Evolutionary conservation across 129 eudicot species (phyloP), one percentile per base, ranked within the genome.

Genomic region (Artemisia annua): DNA sequence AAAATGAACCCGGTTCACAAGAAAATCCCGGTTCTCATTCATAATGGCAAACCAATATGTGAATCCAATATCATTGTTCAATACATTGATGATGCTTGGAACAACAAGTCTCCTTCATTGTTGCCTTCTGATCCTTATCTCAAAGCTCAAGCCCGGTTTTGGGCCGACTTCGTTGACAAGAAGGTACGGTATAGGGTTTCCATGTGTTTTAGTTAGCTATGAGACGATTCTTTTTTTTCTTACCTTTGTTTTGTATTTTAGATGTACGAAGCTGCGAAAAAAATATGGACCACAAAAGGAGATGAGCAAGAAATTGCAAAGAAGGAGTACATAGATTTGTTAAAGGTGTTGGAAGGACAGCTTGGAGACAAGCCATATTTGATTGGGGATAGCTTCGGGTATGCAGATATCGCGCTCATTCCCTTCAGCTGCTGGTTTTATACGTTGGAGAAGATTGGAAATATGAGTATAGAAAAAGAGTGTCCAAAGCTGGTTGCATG

Each of bases 1-100:
- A 28, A 66, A n/a, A 75, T 66, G 73, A 75, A 75, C 73, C 79
- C 79, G 63, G 75, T 77, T 61, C 70, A 77, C 75, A 77, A 68
- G 75, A 69, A 69, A 19, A 20, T 77, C 16, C 81, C 79, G 15
- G 73, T 75, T 66, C 79, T 75, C 48, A 75, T 75, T 56, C 79
- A 75, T 66, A 26, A 55, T 11, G 80, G 62, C 17, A 76, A 76
- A 24, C 80, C 80, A 16, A 28, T 76, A 1, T 67, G 66, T 53
- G 73, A 75, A 60, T 75, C 80, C 17, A 55, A 7, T 18, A 46
- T 75, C 19, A 75, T 75, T 9, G 70, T 77, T 49, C 70, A 77
- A 63, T 69, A 77, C 61, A 60, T 77, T 32, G 81, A 77, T 18
- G 75, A 69, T 20, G 18, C 48, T 3, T 60, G 81, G 74, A 7